Conservation (phyloP, 345 rosid genomes). For the Brassica nigra region DNA sequence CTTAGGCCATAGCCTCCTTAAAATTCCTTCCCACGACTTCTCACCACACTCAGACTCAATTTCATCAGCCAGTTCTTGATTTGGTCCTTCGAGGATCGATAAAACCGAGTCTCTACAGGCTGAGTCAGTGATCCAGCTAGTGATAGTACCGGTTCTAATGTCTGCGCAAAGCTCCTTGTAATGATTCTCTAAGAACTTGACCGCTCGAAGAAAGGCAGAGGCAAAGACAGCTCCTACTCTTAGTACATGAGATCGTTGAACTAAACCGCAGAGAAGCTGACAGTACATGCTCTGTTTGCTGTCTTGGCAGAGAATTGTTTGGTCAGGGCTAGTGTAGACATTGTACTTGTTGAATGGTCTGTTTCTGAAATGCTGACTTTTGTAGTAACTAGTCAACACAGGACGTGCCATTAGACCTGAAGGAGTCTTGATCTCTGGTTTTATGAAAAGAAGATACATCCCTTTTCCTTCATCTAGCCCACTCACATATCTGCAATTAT, state of each 20-base stretch:
- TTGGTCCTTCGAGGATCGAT: slow-evolving; percentile 45
- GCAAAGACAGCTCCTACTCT: slow-evolving; percentile 91
- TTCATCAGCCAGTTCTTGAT: slow-evolving; percentile 55
- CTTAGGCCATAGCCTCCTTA: slow-evolving; percentile 77
- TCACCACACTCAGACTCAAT: slow-evolving; percentile 54
- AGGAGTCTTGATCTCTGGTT: slow-evolving; percentile 85
- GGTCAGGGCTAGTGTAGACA: slow-evolving; percentile 86
- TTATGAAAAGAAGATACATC: slow-evolving; percentile 82
- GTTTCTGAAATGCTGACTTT: slow-evolving; percentile 75
- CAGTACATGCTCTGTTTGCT: slow-evolving; percentile 96
- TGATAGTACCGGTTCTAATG: slow-evolving; percentile 64
- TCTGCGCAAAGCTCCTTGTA: slow-evolving; percentile 73
- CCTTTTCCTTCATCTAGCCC: slow-evolving; percentile 93
- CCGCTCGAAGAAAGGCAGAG: slow-evolving; percentile 82
- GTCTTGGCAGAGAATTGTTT: slow-evolving; percentile 80
- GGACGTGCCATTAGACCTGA: slow-evolving; percentile 91
- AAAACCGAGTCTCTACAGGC: slow-evolving; percentile 60
- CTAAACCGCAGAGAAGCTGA: slow-evolving; percentile 83
- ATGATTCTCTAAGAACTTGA: slow-evolving; percentile 77
- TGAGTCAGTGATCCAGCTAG: slow-evolving; percentile 78
- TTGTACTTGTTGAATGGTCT: slow-evolving; percentile 80
- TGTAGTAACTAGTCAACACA: slow-evolving; percentile 90
- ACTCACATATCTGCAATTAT: slow-evolving; percentile 62
- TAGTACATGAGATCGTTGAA: slow-evolving; percentile 70
- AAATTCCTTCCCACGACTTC: slow-evolving; percentile 83